phyloP scores from a whole-genome alignment of 2,329 filamentous ascomycete species.

The Cercospora sp. region DNA sequence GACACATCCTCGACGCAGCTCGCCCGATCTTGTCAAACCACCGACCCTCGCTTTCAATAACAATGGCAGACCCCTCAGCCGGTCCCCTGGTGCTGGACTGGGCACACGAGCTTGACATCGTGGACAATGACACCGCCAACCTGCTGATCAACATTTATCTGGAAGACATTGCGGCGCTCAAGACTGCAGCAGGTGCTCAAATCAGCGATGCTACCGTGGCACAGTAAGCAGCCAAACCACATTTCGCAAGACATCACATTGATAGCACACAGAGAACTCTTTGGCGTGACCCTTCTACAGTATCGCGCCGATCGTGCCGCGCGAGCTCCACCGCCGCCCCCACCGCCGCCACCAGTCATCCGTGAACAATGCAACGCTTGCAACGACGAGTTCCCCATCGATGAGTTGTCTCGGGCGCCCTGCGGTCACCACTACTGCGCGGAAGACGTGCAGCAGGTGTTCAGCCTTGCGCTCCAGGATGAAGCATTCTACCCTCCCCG shows the following conservation, averaged over 20 bases:
- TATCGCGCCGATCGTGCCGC: background rate
- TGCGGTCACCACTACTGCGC: constrained; percentile 18
- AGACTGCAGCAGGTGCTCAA: background rate
- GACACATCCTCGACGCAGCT: no score
- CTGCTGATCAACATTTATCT: background rate
- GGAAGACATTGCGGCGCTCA: background rate
- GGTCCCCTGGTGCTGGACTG: background rate
- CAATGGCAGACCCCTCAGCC: no score
- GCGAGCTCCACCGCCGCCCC: background rate
- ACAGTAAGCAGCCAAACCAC: background rate
- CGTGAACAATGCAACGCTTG: constrained; percentile 1
- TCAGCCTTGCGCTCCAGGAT: constrained; percentile 12
- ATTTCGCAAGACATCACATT: no score
- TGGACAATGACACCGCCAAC: background rate
- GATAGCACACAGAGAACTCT: background rate
- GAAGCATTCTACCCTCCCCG: constrained; percentile 20
- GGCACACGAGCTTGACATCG: background rate
- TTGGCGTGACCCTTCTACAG: background rate
- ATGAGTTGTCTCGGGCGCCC: background rate
- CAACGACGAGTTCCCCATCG: background rate
- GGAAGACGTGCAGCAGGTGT: constrained; percentile 8
- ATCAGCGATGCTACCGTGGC: background rate
- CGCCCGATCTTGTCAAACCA: no score
- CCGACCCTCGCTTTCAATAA: no score
- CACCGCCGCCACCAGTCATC: background rate